Conservation (phyloP, 179 eudicot species). For the Gypsophila paniculata region DNA sequence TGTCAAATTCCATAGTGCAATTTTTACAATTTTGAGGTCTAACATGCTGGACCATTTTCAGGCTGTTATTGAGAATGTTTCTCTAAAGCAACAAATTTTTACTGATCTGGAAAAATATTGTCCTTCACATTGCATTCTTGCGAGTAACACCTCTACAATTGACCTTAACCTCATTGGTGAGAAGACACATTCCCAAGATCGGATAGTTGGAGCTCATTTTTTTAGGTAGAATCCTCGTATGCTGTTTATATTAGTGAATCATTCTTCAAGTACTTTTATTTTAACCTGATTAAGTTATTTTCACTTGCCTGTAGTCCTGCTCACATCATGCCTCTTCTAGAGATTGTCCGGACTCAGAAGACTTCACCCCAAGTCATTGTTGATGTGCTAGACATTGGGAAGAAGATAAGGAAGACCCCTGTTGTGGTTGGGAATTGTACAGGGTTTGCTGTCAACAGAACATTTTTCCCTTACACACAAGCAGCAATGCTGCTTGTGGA, state of each 20-base stretch:
- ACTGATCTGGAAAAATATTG: conserved; percentile 76
- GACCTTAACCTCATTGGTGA: conserved; percentile 85
- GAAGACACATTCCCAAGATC: conserved; percentile 78
- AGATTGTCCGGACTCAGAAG: conserved; percentile 81
- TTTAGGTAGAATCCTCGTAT: conserved; percentile 52
- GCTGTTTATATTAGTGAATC: background rate
- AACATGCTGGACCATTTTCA: conserved; percentile 26
- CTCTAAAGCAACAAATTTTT: conserved; percentile 87
- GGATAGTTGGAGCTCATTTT: conserved; percentile 89
- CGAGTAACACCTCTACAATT: conserved; percentile 93
- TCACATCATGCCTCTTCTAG: conserved; percentile 93
- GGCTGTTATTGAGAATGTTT: conserved; percentile 90
- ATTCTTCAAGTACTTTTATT: conserved; percentile 1
- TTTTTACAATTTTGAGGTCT: background rate
- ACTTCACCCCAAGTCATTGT: conserved; percentile 87
- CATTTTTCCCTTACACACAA: conserved; percentile 90
- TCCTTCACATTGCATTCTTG: conserved; percentile 90
- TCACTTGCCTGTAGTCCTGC: conserved; percentile 64
- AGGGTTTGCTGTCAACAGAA: conserved; percentile 93
- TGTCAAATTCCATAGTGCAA: background rate
- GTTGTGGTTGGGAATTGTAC: conserved; percentile 95
- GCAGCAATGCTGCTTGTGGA: conserved; percentile 84
- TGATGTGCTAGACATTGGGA: conserved; percentile 83
- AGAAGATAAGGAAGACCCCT: conserved; percentile 86
- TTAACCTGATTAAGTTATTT: conserved; percentile 10